Base-by-base conservation (phyloP, 1,284 basidiomycete species). In the Tilletia indica region DNA sequence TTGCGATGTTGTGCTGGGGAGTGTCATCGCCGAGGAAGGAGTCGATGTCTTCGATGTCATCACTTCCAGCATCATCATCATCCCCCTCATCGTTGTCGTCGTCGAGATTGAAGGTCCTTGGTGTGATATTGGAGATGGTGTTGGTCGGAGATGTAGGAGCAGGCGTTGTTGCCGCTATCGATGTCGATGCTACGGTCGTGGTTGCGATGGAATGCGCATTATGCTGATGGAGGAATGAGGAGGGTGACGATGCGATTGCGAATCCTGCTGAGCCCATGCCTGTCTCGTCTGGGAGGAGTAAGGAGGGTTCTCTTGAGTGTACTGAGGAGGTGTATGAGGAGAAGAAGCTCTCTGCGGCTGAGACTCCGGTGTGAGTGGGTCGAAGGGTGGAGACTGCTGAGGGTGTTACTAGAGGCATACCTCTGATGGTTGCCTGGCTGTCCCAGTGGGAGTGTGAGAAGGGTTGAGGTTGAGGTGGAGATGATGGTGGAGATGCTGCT, bases 11-110 rank as follows among this genome's bases (percentile, higher is more conserved):
- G 8, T 63, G 51, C 51, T 63, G 58, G 58, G 58, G 58, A 11
- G 21, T 38, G 58, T 63, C 58, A 31, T 63, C 58, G 36, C 58
- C 58, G 9, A 63, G 58, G 36, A 63, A 63, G 58, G 58, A 63
- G 58, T 63, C 58, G 58, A 63, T 63, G 34, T 63, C 58, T 34
- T 63, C 58, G 21, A 63, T 36, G 36, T 34, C 58, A 19, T 63
- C 58, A 14, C 42, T 45, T 45, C 25, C 25, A 31, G 42, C 6
- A 9, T 19, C 34, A 9, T 63, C 58, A 19, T 34, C 58, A 6
- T 63, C 58, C 21, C 31, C 58, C 9, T 63, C 58, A 63, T 34
- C 58, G 5, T 63, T n/a, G 19, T 63, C 36, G 34, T 63, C 36
- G 14, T 54, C 25, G n/a, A 54, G 51, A 54, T 54, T 54, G 25